phyloP scores from a whole-genome alignment of 1,139 yeast genomes.

The Protomyces arabidopsidicola region DNA sequence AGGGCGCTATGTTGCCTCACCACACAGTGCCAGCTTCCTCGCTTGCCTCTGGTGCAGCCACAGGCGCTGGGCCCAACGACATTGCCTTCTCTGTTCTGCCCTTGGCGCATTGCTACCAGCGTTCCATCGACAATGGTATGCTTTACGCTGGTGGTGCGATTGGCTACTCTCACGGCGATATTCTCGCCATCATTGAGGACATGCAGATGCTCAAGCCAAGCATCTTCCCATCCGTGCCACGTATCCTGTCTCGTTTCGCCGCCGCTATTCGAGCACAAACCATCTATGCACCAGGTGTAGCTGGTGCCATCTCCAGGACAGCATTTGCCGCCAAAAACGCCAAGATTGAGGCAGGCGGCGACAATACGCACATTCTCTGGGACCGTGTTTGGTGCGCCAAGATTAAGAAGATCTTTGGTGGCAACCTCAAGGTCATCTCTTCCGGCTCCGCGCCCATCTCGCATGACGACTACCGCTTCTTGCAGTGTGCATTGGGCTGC shows the following conservation, averaged over 20 bases:
- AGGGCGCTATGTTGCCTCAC: slow-evolving; percentile 65
- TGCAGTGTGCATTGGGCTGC: slow-evolving; percentile 57
- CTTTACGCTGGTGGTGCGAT: slow-evolving; percentile 40
- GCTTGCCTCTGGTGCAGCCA: slow-evolving; percentile 34
- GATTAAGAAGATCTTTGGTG: slow-evolving; percentile 48
- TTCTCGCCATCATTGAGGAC: slow-evolving; percentile 51
- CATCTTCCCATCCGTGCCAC: slow-evolving; percentile 56
- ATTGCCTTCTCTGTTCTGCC: slow-evolving; percentile 50
- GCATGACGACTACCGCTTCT: slow-evolving; percentile 54
- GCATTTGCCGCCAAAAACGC: slow-evolving; percentile 44
- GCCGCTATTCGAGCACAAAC: slow-evolving; percentile 47
- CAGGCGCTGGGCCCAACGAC: slow-evolving; percentile 36
- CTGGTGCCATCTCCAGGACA: slow-evolving; percentile 41
- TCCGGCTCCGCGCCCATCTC: slow-evolving; percentile 77
- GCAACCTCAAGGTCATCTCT: slow-evolving; percentile 52
- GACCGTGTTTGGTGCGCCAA: slow-evolving; percentile 51
- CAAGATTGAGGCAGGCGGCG: slow-evolving; percentile 42
- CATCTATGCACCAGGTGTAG: slow-evolving; percentile 40
- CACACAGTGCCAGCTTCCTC: slow-evolving; percentile 51
- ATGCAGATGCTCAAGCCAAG: slow-evolving; percentile 54
- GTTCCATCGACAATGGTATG: slow-evolving; percentile 37
- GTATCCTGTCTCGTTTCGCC: slow-evolving; percentile 61
- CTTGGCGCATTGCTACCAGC: slow-evolving; percentile 66
- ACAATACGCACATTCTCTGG: slow-evolving; percentile 43
- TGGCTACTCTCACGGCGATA: slow-evolving; percentile 49